Evolutionary conservation across 192 early-diverging fungal genomes (phyloP).

Genomic region (Podila verticillata): DNA sequence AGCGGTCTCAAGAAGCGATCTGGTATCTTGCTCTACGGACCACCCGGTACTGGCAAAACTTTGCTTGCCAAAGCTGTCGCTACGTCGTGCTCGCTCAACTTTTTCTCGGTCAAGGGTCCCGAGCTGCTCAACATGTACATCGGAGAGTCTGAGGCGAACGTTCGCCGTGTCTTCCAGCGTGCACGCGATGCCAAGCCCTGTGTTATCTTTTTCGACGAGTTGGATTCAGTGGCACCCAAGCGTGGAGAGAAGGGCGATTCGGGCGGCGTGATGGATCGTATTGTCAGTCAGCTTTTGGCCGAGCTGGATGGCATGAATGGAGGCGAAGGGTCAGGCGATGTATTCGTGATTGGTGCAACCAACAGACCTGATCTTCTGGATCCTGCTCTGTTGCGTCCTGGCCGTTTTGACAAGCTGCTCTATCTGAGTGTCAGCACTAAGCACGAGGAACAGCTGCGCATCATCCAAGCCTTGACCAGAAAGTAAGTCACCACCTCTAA

Average conservation of each 20-base stretch:
- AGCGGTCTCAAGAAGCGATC: slow-evolving; percentile 94
- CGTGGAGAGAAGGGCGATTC: slow-evolving; percentile 98
- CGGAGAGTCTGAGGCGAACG: slow-evolving; percentile 98
- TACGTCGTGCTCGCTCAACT: slow-evolving; percentile 97
- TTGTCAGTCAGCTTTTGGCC: slow-evolving; percentile 95
- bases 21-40: slow-evolving; percentile 94
- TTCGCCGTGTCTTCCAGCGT: slow-evolving; percentile 93
- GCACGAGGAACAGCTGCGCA: slow-evolving; percentile 86
- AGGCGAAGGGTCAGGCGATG: slow-evolving; percentile 68
- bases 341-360: slow-evolving; percentile 99
- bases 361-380: slow-evolving; percentile 98
- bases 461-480: slow-evolving; percentile 92
- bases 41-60: slow-evolving; percentile 99
- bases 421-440: slow-evolving; percentile 95
- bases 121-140: slow-evolving; percentile 99
- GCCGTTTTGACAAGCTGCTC: slow-evolving; percentile 96
- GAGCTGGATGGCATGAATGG: slow-evolving; percentile 95
- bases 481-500: slow-evolving; percentile 64
- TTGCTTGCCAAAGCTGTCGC: slow-evolving; percentile 98
- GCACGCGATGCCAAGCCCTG: slow-evolving; percentile 98
- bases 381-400: slow-evolving; percentile 92
- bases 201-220: slow-evolving; percentile 99
- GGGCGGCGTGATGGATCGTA: slow-evolving; percentile 99
- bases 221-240: slow-evolving; percentile 98
- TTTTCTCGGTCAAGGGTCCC: slow-evolving; percentile 98